These are phyloP conservation scores for Mortierella sp. DNA, from an alignment of 371 early-diverging fungal species.

Conservation along the genomic window DNA sequence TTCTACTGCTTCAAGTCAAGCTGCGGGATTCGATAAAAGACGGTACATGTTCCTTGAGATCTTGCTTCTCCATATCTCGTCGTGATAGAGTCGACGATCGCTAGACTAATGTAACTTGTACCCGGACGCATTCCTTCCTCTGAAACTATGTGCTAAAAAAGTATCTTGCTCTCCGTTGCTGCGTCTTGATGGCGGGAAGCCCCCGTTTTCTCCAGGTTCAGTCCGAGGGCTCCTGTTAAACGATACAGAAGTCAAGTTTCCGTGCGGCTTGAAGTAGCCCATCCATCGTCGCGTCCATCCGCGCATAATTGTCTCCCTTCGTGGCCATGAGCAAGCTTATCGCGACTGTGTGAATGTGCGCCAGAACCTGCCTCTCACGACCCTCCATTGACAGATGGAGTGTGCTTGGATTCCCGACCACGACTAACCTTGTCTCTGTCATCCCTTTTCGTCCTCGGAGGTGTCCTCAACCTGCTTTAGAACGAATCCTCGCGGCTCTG, in stretches of 20 bases:
- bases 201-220: conserved; percentile 17
- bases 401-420: conserved; percentile 13
- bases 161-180: conserved; percentile 18
- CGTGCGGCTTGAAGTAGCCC: background rate
- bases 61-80: too few species aligned
- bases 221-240: conserved; percentile 2
- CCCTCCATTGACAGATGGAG: background rate
- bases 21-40: too few species aligned
- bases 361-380: background rate
- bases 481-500: conserved; percentile 8
- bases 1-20: too few species aligned
- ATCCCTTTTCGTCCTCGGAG: conserved; percentile 15
- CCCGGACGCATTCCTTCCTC: too few species aligned
- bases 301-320: conserved; percentile 6
- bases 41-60: too few species aligned
- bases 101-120: too few species aligned
- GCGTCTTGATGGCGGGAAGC: conserved; percentile 29
- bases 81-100: too few species aligned
- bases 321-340: background rate
- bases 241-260: conserved; percentile 3
- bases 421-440: too few species aligned
- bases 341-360: conserved; percentile 1
- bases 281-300: conserved; percentile 9
- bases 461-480: conserved; percentile 11
- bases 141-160: too few species aligned